Evolutionary conservation across 2,329 filamentous ascomycete genomes (phyloP).

Genomic region (Ophiostoma novo-ulmi): DNA sequence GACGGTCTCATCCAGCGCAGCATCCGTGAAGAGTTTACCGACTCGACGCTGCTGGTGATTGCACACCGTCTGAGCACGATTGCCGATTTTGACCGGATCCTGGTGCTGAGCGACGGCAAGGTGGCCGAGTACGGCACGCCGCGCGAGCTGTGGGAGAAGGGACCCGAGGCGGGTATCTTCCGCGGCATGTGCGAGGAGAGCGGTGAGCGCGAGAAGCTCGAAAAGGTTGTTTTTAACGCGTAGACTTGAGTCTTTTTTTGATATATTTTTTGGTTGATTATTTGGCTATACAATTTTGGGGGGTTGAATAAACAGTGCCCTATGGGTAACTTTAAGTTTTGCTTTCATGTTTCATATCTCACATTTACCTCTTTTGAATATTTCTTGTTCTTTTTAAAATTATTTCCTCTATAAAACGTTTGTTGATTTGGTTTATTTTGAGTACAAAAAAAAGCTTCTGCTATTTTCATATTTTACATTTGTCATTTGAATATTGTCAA

Average conservation of each 20-base stretch:
- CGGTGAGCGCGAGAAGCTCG: constrained; percentile 52
- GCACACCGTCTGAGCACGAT: constrained; percentile 72
- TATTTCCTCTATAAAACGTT: neutral
- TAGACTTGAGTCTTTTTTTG: neutral
- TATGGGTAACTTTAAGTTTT: neutral
- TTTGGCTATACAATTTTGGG: neutral
- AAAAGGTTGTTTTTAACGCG: constrained; percentile 41
- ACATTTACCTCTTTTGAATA: neutral
- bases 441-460: neutral
- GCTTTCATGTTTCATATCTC: neutral
- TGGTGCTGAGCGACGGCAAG: constrained; percentile 63
- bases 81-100: constrained; percentile 68
- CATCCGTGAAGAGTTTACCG: constrained; percentile 66
- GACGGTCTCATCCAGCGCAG: constrained; percentile 68
- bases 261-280: neutral
- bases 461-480: neutral
- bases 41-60: constrained; percentile 66
- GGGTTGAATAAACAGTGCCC: neutral
- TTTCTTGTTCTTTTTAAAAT: neutral
- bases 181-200: constrained; percentile 59
- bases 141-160: constrained; percentile 53
- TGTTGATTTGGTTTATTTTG: neutral
- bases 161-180: constrained; percentile 49
- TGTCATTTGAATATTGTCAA: too few relatives aligned
- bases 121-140: constrained; percentile 65